These are phyloP conservation scores for Neopestalotiopsis sp. DNA, from an alignment of 2,329 filamentous ascomycete species.

Conservation along the genomic window DNA sequence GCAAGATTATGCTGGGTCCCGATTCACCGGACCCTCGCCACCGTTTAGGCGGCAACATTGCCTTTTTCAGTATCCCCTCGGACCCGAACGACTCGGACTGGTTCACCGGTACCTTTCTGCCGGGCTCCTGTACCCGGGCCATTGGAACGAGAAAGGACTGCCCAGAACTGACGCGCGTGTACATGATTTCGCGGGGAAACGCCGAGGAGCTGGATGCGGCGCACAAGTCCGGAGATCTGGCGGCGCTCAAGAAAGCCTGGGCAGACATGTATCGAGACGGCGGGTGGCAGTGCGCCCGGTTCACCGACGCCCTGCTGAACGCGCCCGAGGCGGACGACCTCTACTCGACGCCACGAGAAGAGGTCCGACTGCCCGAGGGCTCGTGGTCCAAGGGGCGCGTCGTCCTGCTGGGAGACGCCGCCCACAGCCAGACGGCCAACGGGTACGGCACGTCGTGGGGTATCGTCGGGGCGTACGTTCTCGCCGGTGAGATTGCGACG, in stretches of 20 bases:
- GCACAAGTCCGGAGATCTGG: slow-evolving; percentile 10
- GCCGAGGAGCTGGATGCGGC: slow-evolving; percentile 11
- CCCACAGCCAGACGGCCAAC: slow-evolving; percentile 1
- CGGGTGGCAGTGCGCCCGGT: slow-evolving; percentile 14
- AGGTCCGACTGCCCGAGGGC: background rate
- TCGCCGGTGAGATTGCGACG: background rate
- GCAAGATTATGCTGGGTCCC: slow-evolving; percentile 24
- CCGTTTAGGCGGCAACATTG: slow-evolving; percentile 1
- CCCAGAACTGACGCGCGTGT: slow-evolving; percentile 17
- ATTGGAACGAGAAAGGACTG: slow-evolving; percentile 19
- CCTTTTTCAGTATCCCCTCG: background rate
- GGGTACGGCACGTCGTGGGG: background rate
- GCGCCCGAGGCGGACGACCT: slow-evolving; percentile 8
- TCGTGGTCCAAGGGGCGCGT: background rate
- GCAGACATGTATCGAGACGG: slow-evolving; percentile 14
- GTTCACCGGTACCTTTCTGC: background rate
- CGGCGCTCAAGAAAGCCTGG: slow-evolving; percentile 15
- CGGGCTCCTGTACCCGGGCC: slow-evolving; percentile 13
- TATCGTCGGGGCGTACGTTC: background rate
- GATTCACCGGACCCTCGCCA: slow-evolving; percentile 7
- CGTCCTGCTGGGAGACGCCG: slow-evolving; percentile 1
- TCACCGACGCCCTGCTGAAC: slow-evolving; percentile 29
- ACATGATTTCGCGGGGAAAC: slow-evolving; percentile 9
- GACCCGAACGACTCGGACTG: background rate
- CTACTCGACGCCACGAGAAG: background rate